Evolutionary conservation across 1,139 yeast species (phyloP), one percentile per base, ranked within the genome.

Genomic region (Geotrichum cucujoidarum): DNA sequence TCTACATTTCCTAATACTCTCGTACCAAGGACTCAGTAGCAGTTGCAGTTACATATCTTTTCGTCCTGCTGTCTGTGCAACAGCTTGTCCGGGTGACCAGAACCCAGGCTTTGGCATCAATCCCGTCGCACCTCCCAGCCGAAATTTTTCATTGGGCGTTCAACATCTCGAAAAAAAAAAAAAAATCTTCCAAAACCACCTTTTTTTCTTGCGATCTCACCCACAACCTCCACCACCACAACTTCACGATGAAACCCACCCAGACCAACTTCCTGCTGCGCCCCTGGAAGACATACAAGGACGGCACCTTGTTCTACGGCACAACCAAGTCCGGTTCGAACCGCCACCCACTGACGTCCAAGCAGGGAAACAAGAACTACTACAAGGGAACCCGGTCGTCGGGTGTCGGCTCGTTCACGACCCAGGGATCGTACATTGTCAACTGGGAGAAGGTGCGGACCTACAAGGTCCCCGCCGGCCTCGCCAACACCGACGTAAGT

Each of bases 321-420:
- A 61, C 71, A 42, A 70, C 82, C 31, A 88, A 85, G 62, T 64
- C 81, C 13, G 97, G 97, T 49, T 81, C 89, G 57, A 87, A 83
- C 63, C 80, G 98, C 71, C 80, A 83, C 62, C 78, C 95, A 2
- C 71, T 90, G 58, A 85, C 96, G 25, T 83, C 96, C 30, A 92
- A 92, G 62, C 92, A 88, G 64, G 97, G 98, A 60, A 92, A 90
- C 70, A 89, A 90, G 73, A 82, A 85, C 60, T 87, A 76, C 70
- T 92, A 94, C 70, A 92, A 90, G 66, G 99, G 98, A 72, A 92
- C 97, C 18, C 78, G 97, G 53, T 87, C 98, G 4, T 77, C 95
- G 1, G 97, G 97, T 67, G 80, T 88, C 54, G 99, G 99, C 63
- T 75, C 74, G 50, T 79, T 84, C 63, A 83, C 94, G 50, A 72